These are phyloP conservation scores for Eragrostis tef DNA, from an alignment of 202 grass and related monocot genomes.

Conservation along the genomic window DNA sequence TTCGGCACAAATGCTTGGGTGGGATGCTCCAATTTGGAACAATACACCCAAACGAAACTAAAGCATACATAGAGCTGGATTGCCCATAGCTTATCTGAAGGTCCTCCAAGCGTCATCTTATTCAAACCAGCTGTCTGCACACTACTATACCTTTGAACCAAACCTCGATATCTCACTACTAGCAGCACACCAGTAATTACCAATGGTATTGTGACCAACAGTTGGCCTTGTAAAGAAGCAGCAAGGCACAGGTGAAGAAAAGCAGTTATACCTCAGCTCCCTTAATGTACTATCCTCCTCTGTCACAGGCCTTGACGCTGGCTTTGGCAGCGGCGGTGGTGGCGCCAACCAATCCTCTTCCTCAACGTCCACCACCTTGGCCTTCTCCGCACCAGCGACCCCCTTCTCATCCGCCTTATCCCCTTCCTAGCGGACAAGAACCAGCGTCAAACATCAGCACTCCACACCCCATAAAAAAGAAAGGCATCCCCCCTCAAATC, in stretches of 20 bases:
- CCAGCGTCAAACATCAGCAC: slow-evolving; percentile 7
- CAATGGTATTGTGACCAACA: not conserved
- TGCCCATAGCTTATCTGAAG: not conserved
- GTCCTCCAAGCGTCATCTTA: slow-evolving; percentile 12
- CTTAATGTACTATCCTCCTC: slow-evolving; percentile 51
- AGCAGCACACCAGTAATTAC: not conserved
- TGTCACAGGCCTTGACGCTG: slow-evolving; percentile 2
- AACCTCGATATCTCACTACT: not conserved
- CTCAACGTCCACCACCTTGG: slow-evolving; percentile 37
- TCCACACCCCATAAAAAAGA: slow-evolving; percentile 2
- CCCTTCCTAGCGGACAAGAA: slow-evolving; percentile 37
- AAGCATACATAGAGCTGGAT: not conserved
- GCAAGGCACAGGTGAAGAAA: not conserved
- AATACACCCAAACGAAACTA: not conserved
- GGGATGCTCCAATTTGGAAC: not conserved
- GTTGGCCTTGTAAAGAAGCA: slow-evolving; percentile 16
- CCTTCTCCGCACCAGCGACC: not conserved
- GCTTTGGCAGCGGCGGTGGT: slow-evolving; percentile 58
- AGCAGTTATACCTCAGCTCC: slow-evolving; percentile 58
- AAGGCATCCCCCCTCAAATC: not conserved
- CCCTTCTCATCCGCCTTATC: slow-evolving; percentile 42
- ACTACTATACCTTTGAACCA: too few relatives aligned
- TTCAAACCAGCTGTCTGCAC: not conserved
- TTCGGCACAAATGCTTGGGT: not conserved
- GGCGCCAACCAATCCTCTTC: slow-evolving; percentile 88